Conservation (phyloP, 2,329 filamentous ascomycete genomes). For the Fusarium fujikuroi region DNA sequence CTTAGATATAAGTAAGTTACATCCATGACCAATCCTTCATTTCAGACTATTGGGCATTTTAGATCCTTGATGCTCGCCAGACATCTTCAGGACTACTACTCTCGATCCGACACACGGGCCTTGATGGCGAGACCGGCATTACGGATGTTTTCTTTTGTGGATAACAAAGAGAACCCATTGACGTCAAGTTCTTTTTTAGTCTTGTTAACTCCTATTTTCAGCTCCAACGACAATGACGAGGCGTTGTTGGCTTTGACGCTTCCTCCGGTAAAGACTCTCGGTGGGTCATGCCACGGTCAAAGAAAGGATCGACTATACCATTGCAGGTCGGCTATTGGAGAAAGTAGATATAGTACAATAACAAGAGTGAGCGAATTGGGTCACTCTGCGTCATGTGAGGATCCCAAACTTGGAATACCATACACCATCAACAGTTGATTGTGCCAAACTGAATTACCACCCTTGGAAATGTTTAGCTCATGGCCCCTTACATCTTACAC, state of each 20-base stretch:
- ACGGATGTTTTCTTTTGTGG: not conserved
- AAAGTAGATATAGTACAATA: not conserved
- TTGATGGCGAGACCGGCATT: not conserved
- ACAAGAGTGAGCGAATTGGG: not conserved
- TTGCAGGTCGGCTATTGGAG: not conserved
- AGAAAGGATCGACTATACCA: not conserved
- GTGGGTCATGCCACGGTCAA: not conserved
- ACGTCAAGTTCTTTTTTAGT: not conserved
- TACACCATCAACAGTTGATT: not conserved
- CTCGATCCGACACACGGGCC: not conserved
- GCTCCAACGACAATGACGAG: not conserved
- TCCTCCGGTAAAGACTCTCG: not conserved
- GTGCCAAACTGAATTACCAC: not conserved
- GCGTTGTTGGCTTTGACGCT: not conserved
- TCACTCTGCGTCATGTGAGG: not conserved
- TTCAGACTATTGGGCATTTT: no score
- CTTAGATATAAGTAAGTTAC: not conserved
- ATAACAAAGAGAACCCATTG: not conserved
- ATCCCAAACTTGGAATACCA: not conserved
- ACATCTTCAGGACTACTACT: not conserved
- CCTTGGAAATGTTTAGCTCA: not conserved
- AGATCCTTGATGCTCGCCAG: not conserved
- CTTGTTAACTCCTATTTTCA: not conserved
- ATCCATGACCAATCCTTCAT: not conserved
- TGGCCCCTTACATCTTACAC: slow-evolving; percentile 5